These are phyloP conservation scores for Plasmodium gonderi DNA, from an alignment of 169 alveolate species.

Conservation along the genomic window DNA sequence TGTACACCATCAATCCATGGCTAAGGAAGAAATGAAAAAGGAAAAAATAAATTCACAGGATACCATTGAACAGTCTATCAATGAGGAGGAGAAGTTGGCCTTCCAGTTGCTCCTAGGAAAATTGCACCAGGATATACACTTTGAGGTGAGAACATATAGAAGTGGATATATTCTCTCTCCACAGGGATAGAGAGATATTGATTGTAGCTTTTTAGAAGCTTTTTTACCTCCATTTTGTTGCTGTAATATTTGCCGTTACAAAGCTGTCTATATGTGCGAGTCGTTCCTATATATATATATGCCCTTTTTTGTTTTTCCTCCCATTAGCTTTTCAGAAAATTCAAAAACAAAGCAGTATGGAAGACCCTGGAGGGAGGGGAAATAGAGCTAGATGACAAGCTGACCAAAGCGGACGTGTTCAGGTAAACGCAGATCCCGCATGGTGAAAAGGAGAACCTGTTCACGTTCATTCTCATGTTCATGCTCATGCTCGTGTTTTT, in stretches of 20 bases:
- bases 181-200: too few relatives aligned
- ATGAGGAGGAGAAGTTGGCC: conserved; percentile 65
- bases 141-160: conserved; percentile 53
- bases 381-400: conserved; percentile 84
- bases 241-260: too few relatives aligned
- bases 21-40: not conserved
- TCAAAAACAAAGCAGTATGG: conserved; percentile 85
- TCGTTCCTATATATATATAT: not conserved
- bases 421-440: conserved; percentile 71
- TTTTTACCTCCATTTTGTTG: too few relatives aligned
- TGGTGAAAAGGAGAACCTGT: not conserved
- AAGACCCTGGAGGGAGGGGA: conserved; percentile 84
- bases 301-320: not conserved
- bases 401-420: conserved; percentile 84
- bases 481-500: conserved; percentile 2
- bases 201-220: too few relatives aligned
- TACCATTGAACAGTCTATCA: conserved; percentile 11
- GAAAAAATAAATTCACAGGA: not conserved
- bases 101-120: conserved; percentile 61
- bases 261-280: too few relatives aligned
- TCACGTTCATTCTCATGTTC: conserved; percentile 62
- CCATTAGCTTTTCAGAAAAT: conserved; percentile 77
- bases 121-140: conserved; percentile 47
- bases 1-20: not conserved
- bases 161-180: too few relatives aligned